phyloP scores from a whole-genome alignment of 1,139 yeast species.

The Suhomyces choctaworum region DNA sequence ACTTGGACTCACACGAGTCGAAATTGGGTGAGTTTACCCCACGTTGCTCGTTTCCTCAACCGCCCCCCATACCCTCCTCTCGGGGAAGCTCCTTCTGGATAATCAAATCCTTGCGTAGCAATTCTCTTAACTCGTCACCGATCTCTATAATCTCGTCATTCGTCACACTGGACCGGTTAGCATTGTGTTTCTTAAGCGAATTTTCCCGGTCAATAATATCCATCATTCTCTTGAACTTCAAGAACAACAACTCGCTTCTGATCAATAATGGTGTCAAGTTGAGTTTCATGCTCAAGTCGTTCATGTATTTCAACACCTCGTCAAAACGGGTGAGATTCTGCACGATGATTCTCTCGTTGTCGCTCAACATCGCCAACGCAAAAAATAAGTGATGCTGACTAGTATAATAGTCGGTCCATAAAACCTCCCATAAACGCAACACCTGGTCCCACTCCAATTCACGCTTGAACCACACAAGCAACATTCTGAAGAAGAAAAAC shows the following conservation, averaged over 20 bases:
- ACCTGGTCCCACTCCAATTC: conserved; percentile 85
- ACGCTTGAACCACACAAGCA: conserved; percentile 92
- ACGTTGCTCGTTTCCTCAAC: conserved; percentile 21
- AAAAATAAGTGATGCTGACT: conserved; percentile 86
- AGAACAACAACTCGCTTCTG: conserved; percentile 77
- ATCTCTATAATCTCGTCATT: conserved; percentile 21
- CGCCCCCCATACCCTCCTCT: conserved; percentile 51
- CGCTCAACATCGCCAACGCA: conserved; percentile 84
- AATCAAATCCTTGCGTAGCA: conserved; percentile 60
- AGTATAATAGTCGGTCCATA: conserved; percentile 84
- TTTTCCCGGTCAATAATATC: conserved; percentile 70
- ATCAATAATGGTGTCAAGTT: conserved; percentile 73
- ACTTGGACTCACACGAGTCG: too few relatives aligned
- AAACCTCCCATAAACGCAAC: conserved; percentile 80
- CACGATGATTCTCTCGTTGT: conserved; percentile 76
- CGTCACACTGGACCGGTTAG: background rate
- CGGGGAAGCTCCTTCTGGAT: conserved; percentile 64
- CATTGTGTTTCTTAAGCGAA: conserved; percentile 21
- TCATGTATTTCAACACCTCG: conserved; percentile 89
- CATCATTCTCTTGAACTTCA: conserved; percentile 76
- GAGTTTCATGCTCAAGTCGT: conserved; percentile 78
- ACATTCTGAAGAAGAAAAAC: conserved; percentile 92
- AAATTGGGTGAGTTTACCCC: too few relatives aligned
- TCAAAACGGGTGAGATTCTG: conserved; percentile 77
- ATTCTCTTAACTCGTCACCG: conserved; percentile 53